Evolutionary conservation across 345 rosid genomes (phyloP), one percentile per base, ranked within the genome.

Genomic region (Linum usitatissimum): DNA sequence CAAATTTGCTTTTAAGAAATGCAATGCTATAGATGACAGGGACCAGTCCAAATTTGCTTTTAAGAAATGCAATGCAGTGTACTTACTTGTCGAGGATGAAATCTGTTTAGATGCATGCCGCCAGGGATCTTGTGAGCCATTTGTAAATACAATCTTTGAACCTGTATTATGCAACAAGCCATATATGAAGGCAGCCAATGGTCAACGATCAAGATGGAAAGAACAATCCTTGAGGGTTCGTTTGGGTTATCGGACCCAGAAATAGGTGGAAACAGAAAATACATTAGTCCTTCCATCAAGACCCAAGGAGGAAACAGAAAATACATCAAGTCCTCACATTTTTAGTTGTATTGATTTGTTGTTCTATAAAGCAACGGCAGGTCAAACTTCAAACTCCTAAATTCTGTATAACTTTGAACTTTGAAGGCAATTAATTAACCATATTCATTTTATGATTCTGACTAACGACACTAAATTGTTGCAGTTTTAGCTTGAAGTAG

Each of bases 41-140:
- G 17, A 34, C 4, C 51, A 45, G 51, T 45, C 51, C 17, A 45
- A 10, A 45, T 45, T 45, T 45, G 51, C 14, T 10, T 10, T 10
- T 45, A 6, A 3, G 1, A 45, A 6, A 10, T 45, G 51, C 51
- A 45, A 10, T 45, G 51, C 17, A 45, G 5, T 45, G 1, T 57
- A 78, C 85, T 73, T 77, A 91, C 98, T 66, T 30, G 80, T 94
- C 15, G 77, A 74, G 12, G 95, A 83, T 59, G 96, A 86, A 48
- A 63, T 76, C 71, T 84, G 81, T 70, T 85, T 91, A 23, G 96
- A 84, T 70, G 96, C 98, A 75, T 82, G 95, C 8, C 96, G 92
- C 98, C 96, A 91, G 57, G 98, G 98, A 79, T 91, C 98, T 74
- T 91, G 84, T 67, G 86, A 88, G 48, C 98, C 96, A 65, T 88